phyloP scores from a whole-genome alignment of 2,329 filamentous ascomycete species.

The Pseudocercospora crystallina region DNA sequence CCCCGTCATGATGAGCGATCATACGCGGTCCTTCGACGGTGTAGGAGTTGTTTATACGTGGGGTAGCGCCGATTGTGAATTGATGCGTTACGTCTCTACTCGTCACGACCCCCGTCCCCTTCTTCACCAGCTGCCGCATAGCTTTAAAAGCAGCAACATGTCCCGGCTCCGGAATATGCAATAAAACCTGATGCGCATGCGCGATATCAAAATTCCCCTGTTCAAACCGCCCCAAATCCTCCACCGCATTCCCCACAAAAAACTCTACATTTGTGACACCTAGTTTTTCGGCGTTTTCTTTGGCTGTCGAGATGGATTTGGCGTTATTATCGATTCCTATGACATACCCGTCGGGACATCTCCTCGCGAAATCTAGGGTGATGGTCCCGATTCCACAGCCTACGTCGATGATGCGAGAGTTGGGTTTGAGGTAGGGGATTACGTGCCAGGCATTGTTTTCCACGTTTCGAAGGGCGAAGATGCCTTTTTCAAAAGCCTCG shows the following conservation, averaged over 20 bases:
- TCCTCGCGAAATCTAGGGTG: conserved; percentile 33
- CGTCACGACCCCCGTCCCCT: not conserved
- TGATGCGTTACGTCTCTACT: not conserved
- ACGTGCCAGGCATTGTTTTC: conserved; percentile 18
- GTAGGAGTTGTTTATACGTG: too few relatives aligned
- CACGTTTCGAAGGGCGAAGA: conserved; percentile 11
- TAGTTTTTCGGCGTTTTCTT: not conserved
- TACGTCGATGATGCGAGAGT: conserved; percentile 37
- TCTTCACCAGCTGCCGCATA: not conserved
- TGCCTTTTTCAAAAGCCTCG: too few relatives aligned
- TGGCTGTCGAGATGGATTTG: not conserved
- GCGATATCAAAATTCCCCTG: conserved; percentile 55
- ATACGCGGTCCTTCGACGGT: too few relatives aligned
- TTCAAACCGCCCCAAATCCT: not conserved
- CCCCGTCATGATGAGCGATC: conserved; percentile 11
- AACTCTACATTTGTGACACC: not conserved
- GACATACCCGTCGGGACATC: conserved; percentile 26
- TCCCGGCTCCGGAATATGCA: conserved; percentile 52
- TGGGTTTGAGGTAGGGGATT: conserved; percentile 21
- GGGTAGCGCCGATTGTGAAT: too few relatives aligned
- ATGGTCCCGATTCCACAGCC: conserved; percentile 39
- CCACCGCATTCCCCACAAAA: not conserved
- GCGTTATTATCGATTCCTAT: conserved; percentile 35
- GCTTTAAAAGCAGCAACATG: not conserved
- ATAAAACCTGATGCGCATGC: conserved; percentile 56